Base-by-base conservation (phyloP, 768 basidiomycete genomes). In the Lepiota brunneoincarnata region DNA sequence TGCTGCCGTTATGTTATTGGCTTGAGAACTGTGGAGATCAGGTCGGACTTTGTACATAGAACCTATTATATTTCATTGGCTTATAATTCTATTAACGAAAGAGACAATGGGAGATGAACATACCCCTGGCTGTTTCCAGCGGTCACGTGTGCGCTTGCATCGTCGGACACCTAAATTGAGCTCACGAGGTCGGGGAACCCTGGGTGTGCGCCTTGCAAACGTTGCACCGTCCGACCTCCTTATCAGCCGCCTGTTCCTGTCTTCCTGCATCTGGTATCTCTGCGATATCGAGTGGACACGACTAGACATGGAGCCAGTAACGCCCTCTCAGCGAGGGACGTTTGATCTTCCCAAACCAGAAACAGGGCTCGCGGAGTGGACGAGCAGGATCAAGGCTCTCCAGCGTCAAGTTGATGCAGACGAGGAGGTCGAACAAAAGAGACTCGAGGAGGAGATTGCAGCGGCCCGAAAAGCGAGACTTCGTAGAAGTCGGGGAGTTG, bases 401-500 rank as follows among this genome's bases (percentile, higher is more conserved):
- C 90, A 91, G 65, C 79, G 82, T 55, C 87, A 91, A 61, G 86
- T 91, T 21, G 90, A 93, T 58, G 84, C 84, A 12, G 86, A 90
- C 57, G 89, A 91, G 54, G 89, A 89, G 64, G 81, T 77, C 5
- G 91, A 93, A 61, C 82, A 89, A 64, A 80, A 77, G 46, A 76
- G 83, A 51, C 76, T 93, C 1, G 80, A 82, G 62, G 78, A 81
- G 53, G 82, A 83, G 61, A 83, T 92, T 56, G 74, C 75, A 47
- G 76, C 79, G n/a, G 77, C 79, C 23, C 67, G 81, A 43, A 66
- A 74, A 45, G 79, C 79, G 11, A 73, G 81, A 34, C 69, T 75
- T 41, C 73, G 79, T 24, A 69, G 81, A 52, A 81, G 77, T 64
- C 74, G 72, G 18, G 71, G 69, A 38, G 61, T 67, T 63, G 68